Percentiles rank a stretch among this genome's conserved stretches.
Conservation (phyloP, 2,329 filamentous ascomycete species). For the Aspergillus proliferans region DNA sequence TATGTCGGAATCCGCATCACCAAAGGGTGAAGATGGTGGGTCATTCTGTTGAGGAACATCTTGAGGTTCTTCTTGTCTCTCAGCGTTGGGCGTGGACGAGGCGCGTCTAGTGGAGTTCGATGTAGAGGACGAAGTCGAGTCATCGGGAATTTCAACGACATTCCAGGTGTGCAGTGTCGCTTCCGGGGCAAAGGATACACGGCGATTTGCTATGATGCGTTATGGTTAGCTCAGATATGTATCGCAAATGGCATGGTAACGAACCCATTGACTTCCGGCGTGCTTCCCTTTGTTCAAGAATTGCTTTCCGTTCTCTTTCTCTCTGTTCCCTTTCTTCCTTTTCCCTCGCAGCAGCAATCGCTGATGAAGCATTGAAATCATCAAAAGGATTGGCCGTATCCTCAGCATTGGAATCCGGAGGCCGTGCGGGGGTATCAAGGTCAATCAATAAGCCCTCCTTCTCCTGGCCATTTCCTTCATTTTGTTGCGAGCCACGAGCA, state of each 20-base stretch:
- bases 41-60: constrained; percentile 47
- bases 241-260: constrained; percentile 4
- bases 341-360: constrained; percentile 62
- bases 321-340: constrained; percentile 60
- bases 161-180: constrained; percentile 97
- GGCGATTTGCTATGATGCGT: constrained; percentile 59
- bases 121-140: constrained; percentile 70
- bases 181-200: constrained; percentile 95
- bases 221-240: constrained; percentile 10
- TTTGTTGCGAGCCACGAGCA: constrained; percentile 24
- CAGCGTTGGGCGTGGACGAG: constrained; percentile 50
- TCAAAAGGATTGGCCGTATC: constrained; percentile 45
- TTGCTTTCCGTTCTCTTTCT: constrained; percentile 53
- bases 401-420: constrained; percentile 29
- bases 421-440: constrained; percentile 35
- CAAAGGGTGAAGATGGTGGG: constrained; percentile 57
- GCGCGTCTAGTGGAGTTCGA: constrained; percentile 70
- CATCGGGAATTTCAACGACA: constrained; percentile 80
- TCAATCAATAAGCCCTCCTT: constrained; percentile 37
- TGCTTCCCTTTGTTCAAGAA: constrained; percentile 71
- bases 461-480: constrained; percentile 13
- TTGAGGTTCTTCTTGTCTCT: constrained; percentile 19
- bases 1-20: constrained; percentile 52
- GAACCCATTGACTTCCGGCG: constrained; percentile 79
- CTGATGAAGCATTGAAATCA: constrained; percentile 35